phyloP scores from a whole-genome alignment of 192 early-diverging fungal species.

The Allomyces macrogynus region DNA sequence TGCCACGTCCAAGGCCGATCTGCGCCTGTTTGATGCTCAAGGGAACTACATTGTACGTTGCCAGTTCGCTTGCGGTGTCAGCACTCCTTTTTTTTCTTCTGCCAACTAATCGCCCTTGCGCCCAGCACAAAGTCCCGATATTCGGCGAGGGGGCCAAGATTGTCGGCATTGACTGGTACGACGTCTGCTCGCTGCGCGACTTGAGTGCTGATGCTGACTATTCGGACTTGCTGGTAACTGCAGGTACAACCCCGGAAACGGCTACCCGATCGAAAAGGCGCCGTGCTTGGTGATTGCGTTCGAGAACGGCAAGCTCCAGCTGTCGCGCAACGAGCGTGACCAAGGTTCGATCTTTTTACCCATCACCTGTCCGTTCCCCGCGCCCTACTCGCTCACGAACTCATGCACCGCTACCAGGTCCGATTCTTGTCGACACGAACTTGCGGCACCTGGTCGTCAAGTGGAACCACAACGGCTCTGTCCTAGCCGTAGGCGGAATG shows the following conservation, averaged over 20 bases:
- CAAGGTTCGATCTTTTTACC: conserved; percentile 4
- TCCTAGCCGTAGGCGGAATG: conserved; percentile 31
- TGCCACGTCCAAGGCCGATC: conserved; percentile 24
- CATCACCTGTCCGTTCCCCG: too few species aligned
- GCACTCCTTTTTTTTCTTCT: too few species aligned
- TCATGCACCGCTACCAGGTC: conserved; percentile 6
- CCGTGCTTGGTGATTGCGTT: conserved; percentile 26
- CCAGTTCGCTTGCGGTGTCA: too few species aligned
- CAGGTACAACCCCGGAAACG: neutral
- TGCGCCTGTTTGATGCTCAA: conserved; percentile 27
- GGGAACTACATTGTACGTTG: conserved; percentile 23
- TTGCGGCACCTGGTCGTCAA: conserved; percentile 26
- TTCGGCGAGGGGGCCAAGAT: conserved; percentile 1
- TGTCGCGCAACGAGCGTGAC: conserved; percentile 32
- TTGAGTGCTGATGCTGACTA: too few species aligned
- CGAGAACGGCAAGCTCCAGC: conserved; percentile 37
- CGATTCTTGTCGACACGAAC: conserved; percentile 29
- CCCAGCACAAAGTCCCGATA: neutral
- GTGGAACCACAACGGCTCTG: conserved; percentile 32
- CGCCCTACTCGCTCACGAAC: too few species aligned
- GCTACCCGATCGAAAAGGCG: conserved; percentile 16
- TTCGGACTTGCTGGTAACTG: too few species aligned
- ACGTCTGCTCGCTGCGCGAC: too few species aligned
- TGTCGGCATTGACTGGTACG: conserved; percentile 2
- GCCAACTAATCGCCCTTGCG: neutral